Percentiles rank a stretch among this genome's conserved stretches.
Conservation (phyloP, 2,329 filamentous ascomycete genomes). For the Paraphoma sp. region DNA sequence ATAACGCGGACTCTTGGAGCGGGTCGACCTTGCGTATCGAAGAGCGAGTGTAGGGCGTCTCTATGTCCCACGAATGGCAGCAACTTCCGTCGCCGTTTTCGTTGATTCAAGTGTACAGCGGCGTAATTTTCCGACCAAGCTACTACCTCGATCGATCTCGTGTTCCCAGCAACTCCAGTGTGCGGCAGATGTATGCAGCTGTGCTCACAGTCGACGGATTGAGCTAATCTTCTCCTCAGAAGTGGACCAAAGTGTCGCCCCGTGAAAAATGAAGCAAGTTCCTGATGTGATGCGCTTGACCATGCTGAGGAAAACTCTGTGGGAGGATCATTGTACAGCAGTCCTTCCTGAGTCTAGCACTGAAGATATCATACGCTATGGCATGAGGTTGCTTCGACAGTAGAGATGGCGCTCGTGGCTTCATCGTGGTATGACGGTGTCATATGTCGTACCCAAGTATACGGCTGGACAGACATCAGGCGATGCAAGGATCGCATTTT, state of each 20-base stretch:
- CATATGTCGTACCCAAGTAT: constrained; percentile 2
- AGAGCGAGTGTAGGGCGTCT: constrained; percentile 7
- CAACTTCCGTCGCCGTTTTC: constrained; percentile 33
- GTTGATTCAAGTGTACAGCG: constrained; percentile 22
- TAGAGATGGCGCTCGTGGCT: constrained; percentile 39
- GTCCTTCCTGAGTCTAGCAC: background rate
- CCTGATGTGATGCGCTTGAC: too few relatives aligned
- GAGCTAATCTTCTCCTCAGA: background rate
- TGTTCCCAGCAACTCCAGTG: background rate
- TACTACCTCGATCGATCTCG: constrained; percentile 5
- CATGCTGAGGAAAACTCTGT: too few relatives aligned
- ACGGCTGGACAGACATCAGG: background rate
- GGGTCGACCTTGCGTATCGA: constrained; percentile 1
- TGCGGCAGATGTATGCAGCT: constrained; percentile 3
- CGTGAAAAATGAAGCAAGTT: too few relatives aligned
- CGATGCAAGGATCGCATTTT: background rate
- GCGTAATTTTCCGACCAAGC: constrained; percentile 15
- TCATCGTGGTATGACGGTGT: constrained; percentile 34
- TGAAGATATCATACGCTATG: constrained; percentile 19
- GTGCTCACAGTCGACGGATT: too few relatives aligned
- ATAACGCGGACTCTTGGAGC: constrained; percentile 2
- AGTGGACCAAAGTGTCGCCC: background rate
- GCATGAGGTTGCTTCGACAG: constrained; percentile 27
- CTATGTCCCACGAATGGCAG: constrained; percentile 36
- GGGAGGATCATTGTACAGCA: too few relatives aligned